Base-by-base conservation (phyloP, 2,329 filamentous ascomycete species). In the Ploettnerulaceae sp. region DNA sequence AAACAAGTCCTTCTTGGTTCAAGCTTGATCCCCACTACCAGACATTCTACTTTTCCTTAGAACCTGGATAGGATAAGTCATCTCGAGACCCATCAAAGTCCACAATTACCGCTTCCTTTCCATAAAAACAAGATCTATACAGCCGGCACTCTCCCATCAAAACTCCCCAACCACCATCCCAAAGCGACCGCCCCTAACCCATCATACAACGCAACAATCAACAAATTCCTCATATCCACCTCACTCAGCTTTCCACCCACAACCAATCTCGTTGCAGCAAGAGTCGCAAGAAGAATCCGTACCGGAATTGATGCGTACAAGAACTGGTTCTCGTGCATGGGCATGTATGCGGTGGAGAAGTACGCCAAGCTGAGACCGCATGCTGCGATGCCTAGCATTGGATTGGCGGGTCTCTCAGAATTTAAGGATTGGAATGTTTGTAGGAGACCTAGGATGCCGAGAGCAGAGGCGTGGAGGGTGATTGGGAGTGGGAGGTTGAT, bases 281-380 rank as follows among this genome's bases (percentile, higher is more conserved):
- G 32, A 20, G 37, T 41, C 2, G 36, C 38, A 5, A 50, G 34
- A 21, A 50, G 18, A 15, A 46, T 33, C 8, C 38, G 37, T 6
- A 47, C 39, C 2, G 43, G 48, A 5, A 43, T 38, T 7, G 20
- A 43, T 7, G 53, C 53, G 32, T 55, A 41, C 9, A 57, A 39
- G 25, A 56, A 55, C 24, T 56, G 50, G 34, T 57, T 59, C 31
- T 57, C 37, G 25, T 54, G 46, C 8, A 57, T 48, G 12, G 55
- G 57, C 22, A 57, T 42, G 24, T 53, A 48, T 1, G 55, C 47
- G 3, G 54, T 56, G 20, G 41, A 38, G n/a, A 56, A 34, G 29
- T 57, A 58, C 1, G 50, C 38, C 12, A 57, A 29, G 8, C 54
- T 49, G 11, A 59, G 47, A 6, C 46, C 53, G 24, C 52, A 17